phyloP scores from a whole-genome alignment of 23 red algal species.

The Gracilaria caudata region DNA sequence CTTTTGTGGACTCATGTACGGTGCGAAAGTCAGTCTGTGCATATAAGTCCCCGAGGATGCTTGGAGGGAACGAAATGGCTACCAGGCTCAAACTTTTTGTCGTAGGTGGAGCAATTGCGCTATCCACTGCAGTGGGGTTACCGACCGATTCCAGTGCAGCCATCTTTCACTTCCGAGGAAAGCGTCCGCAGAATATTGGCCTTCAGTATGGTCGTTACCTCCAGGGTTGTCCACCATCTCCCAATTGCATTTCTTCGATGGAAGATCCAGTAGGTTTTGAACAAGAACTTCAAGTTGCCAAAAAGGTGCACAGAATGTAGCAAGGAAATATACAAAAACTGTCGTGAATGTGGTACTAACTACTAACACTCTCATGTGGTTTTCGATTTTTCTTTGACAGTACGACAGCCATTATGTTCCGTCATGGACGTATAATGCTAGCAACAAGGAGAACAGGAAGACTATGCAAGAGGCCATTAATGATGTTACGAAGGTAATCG shows the following conservation, averaged over 20 bases:
- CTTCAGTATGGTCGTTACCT: slow-evolving; percentile 64
- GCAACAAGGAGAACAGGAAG: slow-evolving; percentile 12
- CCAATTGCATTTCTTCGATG: slow-evolving; percentile 71
- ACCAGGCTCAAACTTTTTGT: slow-evolving; percentile 24
- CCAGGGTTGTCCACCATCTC: slow-evolving; percentile 54
- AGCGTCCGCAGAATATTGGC: slow-evolving; percentile 59
- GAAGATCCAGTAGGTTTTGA: slow-evolving; percentile 50
- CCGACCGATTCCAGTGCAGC: slow-evolving; percentile 32
- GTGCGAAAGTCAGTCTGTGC: neutral
- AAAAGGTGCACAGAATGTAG: neutral
- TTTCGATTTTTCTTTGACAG: neutral
- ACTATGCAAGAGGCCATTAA: slow-evolving; percentile 54
- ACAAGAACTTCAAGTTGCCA: neutral
- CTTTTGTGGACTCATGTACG: neutral
- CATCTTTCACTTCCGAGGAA: slow-evolving; percentile 61
- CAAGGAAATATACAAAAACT: neutral
- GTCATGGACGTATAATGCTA: slow-evolving; percentile 66
- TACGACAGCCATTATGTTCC: slow-evolving; percentile 74
- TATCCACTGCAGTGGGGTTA: neutral
- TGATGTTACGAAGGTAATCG: slow-evolving; percentile 60
- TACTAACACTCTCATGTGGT: neutral
- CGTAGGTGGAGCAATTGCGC: slow-evolving; percentile 13
- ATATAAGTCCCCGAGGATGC: slow-evolving; percentile 6
- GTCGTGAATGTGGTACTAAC: slow-evolving; percentile 2
- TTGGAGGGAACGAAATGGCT: neutral